Base-by-base conservation (phyloP, 2,329 filamentous ascomycete species). In the Aspergillus fumigatus region DNA sequence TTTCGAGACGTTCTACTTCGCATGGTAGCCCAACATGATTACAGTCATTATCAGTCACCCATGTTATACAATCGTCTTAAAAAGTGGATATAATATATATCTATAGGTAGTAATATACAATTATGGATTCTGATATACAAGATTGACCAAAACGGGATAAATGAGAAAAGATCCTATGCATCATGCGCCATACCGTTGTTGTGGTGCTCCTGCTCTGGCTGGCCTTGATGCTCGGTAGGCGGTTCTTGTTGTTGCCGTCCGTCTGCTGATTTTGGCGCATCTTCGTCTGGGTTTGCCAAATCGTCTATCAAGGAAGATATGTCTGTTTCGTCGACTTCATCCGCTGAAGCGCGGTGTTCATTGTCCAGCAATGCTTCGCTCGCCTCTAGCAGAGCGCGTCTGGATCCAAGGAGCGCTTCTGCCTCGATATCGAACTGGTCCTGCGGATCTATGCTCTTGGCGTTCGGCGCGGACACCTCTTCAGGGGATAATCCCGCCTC, bases 401-500 rank as follows among this genome's bases (percentile, higher is more conserved):
- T 57, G 14, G 26, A 48, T 9, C 60, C 53, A 10, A 68, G 51
- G 6, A 60, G 54, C 2, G 59, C 59, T 53, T 70, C 66, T 1
- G 58, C 59, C 45, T 70, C 64, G 19, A 69, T 65, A 48, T 70
- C 67, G 27, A 64, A 64, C 53, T 64, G 60, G 43, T 69, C 66
- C 32, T 64, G 56, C 19, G 57, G 52, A n/a, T 61, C 59, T 27
- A 69, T 48, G 17, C 59, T 63, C 35, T 55, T 57, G 14, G 55
- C 54, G 8, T 50, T 48, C 8, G 47, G 48, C 26, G 51, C 43
- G 17, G 40, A 21, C 5, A 25, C 25, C 19, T 56, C 52, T 29
- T 51, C 54, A 11, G 50, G 32, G 26, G 48, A 38, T n/a, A 53
- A 48, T 19, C 48, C 50, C 23, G 32, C 47, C 17, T 52, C 51